A percentile compares a stretch with the other conserved stretches of the same genome.
These are phyloP conservation scores for Tagetes patula DNA, from an alignment of 129 eudicot species.

Conservation along the genomic window DNA sequence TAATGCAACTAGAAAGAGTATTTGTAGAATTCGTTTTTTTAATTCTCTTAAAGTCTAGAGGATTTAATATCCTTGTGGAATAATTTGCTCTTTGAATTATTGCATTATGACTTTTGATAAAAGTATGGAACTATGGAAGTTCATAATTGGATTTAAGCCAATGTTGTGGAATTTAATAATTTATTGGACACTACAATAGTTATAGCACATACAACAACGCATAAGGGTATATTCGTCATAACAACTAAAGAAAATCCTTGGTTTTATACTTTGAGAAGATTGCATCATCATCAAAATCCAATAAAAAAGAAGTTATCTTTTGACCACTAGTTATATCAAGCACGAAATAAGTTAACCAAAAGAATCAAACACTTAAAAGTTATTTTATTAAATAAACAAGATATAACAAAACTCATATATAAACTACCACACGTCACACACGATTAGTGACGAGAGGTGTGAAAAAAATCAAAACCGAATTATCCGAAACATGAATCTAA, in stretches of 20 bases:
- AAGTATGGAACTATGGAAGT: neutral
- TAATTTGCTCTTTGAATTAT: neutral
- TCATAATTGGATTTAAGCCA: constrained; percentile 2
- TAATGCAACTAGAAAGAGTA: too few species aligned
- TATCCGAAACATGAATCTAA: too few species aligned
- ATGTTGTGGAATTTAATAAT: neutral
- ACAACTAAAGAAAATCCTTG: constrained; percentile 10
- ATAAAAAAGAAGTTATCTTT: neutral
- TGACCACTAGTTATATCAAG: neutral
- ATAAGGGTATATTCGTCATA: constrained; percentile 8
- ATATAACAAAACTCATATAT: too few species aligned
- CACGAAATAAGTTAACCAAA: neutral
- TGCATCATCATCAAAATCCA: neutral
- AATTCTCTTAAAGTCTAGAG: neutral
- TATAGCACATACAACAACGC: neutral
- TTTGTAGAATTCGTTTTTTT: neutral
- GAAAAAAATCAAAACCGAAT: too few species aligned
- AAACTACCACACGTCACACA: too few species aligned
- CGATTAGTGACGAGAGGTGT: too few species aligned
- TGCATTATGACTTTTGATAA: neutral
- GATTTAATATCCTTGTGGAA: neutral
- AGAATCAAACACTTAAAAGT: neutral
- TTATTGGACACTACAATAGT: neutral
- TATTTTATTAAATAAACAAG: too few species aligned
- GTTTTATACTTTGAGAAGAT: neutral